Evolutionary conservation across 768 basidiomycete genomes (phyloP).

Genomic region (Suillus discolor): DNA sequence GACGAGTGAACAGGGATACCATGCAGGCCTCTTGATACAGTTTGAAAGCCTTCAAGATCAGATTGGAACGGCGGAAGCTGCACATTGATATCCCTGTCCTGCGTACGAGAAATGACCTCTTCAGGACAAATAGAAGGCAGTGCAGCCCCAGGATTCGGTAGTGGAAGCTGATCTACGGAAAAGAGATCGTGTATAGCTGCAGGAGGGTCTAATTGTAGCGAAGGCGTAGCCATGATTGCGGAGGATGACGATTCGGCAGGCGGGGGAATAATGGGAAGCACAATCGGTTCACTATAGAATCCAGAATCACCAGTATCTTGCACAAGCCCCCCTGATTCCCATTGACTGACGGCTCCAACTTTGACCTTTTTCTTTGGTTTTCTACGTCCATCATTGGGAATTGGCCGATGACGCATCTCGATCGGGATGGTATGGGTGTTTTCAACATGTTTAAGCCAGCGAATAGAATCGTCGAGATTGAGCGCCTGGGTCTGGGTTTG

Average conservation of each 20-base stretch:
- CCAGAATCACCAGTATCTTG: not conserved
- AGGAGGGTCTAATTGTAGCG: not conserved
- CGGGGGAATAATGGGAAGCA: not conserved
- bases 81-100: not conserved
- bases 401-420: constrained; percentile 8
- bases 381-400: constrained; percentile 14
- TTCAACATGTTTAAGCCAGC: constrained; percentile 5
- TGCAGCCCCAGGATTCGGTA: not conserved
- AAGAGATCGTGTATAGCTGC: not conserved
- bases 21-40: not conserved
- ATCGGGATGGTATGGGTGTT: not conserved
- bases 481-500: not conserved
- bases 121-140: not conserved
- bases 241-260: not conserved
- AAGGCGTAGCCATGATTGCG: not conserved
- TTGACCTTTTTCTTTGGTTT: not conserved
- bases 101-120: not conserved
- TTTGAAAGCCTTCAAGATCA: not conserved
- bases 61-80: not conserved
- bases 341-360: not conserved
- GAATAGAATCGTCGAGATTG: not conserved
- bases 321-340: not conserved
- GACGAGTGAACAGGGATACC: not conserved
- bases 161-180: not conserved
- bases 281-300: not conserved